phyloP scores from a whole-genome alignment of 2,329 filamentous ascomycete genomes.

The Verticillium isaacii region DNA sequence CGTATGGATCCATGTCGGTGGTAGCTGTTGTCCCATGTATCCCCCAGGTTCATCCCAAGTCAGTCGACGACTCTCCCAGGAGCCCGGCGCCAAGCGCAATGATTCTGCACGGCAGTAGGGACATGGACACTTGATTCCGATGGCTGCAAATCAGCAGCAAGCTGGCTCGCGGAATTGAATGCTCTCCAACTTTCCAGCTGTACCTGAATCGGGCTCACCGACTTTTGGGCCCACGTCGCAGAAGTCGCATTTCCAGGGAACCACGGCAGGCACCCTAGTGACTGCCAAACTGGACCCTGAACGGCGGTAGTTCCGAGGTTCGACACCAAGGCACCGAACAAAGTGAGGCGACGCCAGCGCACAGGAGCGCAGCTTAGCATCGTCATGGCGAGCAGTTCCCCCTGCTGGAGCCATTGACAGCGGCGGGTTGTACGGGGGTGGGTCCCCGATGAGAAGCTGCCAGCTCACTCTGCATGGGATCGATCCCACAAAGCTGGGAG shows the following conservation, averaged over 20 bases:
- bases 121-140: not conserved
- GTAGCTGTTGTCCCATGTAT: too few species aligned
- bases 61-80: too few species aligned
- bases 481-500: not conserved
- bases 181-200: not conserved
- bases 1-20: too few species aligned
- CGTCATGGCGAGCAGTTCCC: constrained; percentile 1
- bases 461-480: constrained; percentile 14
- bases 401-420: constrained; percentile 9
- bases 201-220: constrained; percentile 1
- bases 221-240: constrained; percentile 1
- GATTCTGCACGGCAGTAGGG: not conserved
- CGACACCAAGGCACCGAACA: not conserved
- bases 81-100: too few species aligned
- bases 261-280: not conserved
- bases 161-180: not conserved
- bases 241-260: not conserved
- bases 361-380: constrained; percentile 3
- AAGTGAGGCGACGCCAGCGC: constrained; percentile 1
- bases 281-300: not conserved
- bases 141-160: not conserved
- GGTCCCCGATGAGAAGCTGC: constrained; percentile 13
- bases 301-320: not conserved
- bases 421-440: constrained; percentile 13
- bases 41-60: too few species aligned